phyloP scores from a whole-genome alignment of 441 rosid species.

The Erysimum cheiri region DNA sequence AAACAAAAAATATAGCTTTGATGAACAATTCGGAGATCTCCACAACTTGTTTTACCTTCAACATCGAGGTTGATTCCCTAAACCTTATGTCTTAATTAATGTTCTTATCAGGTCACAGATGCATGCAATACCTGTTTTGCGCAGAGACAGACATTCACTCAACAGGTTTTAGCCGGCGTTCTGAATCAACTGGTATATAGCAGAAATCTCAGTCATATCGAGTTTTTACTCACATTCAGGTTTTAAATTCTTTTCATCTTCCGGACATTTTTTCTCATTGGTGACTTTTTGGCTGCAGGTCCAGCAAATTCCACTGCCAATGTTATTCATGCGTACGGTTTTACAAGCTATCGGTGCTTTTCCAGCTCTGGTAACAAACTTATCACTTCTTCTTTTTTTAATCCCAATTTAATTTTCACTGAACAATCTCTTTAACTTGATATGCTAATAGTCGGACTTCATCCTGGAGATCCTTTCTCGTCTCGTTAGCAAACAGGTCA shows the following conservation, averaged over 20 bases:
- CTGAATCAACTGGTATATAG: conserved; percentile 91
- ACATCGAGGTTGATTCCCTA: conserved; percentile 34
- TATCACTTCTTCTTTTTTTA: conserved; percentile 16
- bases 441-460: conserved; percentile 74
- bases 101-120: conserved; percentile 77
- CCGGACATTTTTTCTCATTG: conserved; percentile 33
- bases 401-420: conserved; percentile 15
- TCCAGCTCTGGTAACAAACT: conserved; percentile 85
- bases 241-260: conserved; percentile 13
- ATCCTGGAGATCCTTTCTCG: conserved; percentile 97
- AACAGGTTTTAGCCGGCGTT: conserved; percentile 95
- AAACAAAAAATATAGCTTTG: conserved; percentile 22
- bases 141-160: conserved; percentile 87
- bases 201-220: conserved; percentile 23
- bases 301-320: conserved; percentile 97
- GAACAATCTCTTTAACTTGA: conserved; percentile 24
- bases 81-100: conserved; percentile 7
- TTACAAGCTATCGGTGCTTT: conserved; percentile 97
- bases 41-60: conserved; percentile 29
- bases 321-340: conserved; percentile 98
- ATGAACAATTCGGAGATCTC: conserved; percentile 17
- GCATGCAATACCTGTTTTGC: conserved; percentile 98
- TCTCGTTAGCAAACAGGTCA: conserved; percentile 95
- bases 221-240: conserved; percentile 4
- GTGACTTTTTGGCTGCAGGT: conserved; percentile 62